A percentile compares a stretch with the other conserved stretches of the same genome.
These are phyloP conservation scores for Mucor lusitanicus DNA, from an alignment of 371 early-diverging fungal genomes.

Conservation along the genomic window DNA sequence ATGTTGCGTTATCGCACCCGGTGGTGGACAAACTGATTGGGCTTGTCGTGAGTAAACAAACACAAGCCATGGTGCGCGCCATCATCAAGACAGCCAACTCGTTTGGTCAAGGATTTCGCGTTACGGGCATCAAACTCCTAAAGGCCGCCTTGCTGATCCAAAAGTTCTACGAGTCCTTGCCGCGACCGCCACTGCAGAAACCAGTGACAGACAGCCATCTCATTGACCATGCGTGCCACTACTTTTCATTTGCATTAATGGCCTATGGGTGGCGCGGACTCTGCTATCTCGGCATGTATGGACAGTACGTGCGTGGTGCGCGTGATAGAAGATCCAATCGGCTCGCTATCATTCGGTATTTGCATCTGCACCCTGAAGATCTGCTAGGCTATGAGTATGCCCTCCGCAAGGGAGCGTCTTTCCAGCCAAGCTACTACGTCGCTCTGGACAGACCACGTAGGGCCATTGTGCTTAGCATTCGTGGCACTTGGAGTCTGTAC, in stretches of 20 bases:
- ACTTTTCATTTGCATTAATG: slow-evolving; percentile 22
- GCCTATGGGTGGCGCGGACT: slow-evolving; percentile 47
- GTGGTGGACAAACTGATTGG: slow-evolving; percentile 39
- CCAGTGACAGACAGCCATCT: slow-evolving; percentile 8
- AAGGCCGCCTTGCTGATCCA: slow-evolving; percentile 60
- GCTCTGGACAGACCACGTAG: slow-evolving; percentile 65
- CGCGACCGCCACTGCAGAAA: background rate
- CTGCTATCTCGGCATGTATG: slow-evolving; percentile 42
- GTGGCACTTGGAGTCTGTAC: slow-evolving; percentile 82
- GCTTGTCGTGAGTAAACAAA: slow-evolving; percentile 40
- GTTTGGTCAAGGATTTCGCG: slow-evolving; percentile 75
- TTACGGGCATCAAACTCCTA: slow-evolving; percentile 62
- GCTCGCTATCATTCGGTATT: slow-evolving; percentile 66
- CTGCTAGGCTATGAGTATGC: slow-evolving; percentile 77
- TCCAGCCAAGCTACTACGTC: slow-evolving; percentile 79
- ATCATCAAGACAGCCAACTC: slow-evolving; percentile 43
- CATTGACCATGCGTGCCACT: slow-evolving; percentile 20
- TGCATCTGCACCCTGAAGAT: slow-evolving; percentile 67
- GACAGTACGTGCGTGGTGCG: slow-evolving; percentile 36
- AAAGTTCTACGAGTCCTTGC: slow-evolving; percentile 38
- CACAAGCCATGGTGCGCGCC: slow-evolving; percentile 41
- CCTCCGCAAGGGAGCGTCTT: slow-evolving; percentile 61
- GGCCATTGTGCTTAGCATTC: slow-evolving; percentile 74
- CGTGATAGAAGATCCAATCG: slow-evolving; percentile 58
- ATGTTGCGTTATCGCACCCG: slow-evolving; percentile 42